Conservation (phyloP, 2,329 filamentous ascomycete genomes). For the Pezicula rhizophila region DNA sequence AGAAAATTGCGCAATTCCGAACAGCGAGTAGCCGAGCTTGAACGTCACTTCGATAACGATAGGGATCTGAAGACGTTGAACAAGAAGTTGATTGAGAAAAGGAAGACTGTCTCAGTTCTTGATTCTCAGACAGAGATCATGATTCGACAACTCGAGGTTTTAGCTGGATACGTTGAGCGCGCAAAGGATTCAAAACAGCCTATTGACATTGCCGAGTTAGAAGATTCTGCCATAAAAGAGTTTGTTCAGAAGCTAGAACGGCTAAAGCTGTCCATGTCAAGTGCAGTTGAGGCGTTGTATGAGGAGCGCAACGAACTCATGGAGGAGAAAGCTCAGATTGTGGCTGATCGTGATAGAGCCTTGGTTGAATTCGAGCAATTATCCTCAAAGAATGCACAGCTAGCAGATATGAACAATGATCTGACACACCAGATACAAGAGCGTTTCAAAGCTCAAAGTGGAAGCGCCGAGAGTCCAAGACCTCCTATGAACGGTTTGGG, state of each 20-base stretch:
- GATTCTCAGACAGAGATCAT: constrained; percentile 95
- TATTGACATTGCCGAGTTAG: constrained; percentile 74
- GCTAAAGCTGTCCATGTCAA: constrained; percentile 53
- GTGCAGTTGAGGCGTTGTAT: constrained; percentile 53
- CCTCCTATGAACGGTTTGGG: constrained; percentile 51
- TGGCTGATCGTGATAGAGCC: constrained; percentile 84
- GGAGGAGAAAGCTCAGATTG: constrained; percentile 77
- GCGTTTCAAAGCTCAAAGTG: constrained; percentile 76
- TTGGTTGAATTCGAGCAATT: constrained; percentile 94
- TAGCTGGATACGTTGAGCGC: constrained; percentile 80
- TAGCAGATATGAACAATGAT: constrained; percentile 93
- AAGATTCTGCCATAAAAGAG: constrained; percentile 86
- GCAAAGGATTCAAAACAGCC: constrained; percentile 79
- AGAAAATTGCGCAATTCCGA: constrained; percentile 76
- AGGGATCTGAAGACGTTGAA: constrained; percentile 55
- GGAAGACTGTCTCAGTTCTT: constrained; percentile 89
- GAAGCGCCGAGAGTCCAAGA: constrained; percentile 36
- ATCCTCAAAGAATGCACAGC: constrained; percentile 87
- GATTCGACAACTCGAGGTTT: constrained; percentile 81
- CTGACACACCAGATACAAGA: constrained; percentile 91
- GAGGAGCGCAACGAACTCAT: constrained; percentile 73
- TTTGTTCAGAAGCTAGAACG: constrained; percentile 70
- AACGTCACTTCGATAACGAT: constrained; percentile 65
- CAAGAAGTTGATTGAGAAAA: constrained; percentile 83
- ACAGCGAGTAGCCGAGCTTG: constrained; percentile 79